Percentiles rank a stretch among this genome's conserved stretches.
Evolutionary conservation across 129 eudicot species (phyloP).

Genomic region (Tagetes patula): DNA sequence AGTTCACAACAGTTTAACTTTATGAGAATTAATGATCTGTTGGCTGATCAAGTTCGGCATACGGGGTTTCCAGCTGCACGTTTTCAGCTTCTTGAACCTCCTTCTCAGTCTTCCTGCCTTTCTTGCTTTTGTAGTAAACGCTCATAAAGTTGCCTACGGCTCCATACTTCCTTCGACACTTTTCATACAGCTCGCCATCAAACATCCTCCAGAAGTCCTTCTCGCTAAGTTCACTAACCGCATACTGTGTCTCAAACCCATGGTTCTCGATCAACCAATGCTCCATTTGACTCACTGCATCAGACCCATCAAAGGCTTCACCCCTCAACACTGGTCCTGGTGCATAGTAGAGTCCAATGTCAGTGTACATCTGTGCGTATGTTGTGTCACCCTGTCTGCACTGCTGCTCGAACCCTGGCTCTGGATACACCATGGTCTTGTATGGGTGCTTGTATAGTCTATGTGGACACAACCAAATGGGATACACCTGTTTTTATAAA

Average conservation of each 20-base stretch:
- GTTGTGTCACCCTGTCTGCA: slow-evolving; percentile 72
- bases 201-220: slow-evolving; percentile 91
- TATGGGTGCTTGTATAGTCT: slow-evolving; percentile 70
- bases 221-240: slow-evolving; percentile 81
- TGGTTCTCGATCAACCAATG: slow-evolving; percentile 85
- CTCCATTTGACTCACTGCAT: slow-evolving; percentile 66
- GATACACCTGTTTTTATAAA: slow-evolving; percentile 56
- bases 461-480: slow-evolving; percentile 97
- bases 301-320: slow-evolving; percentile 76
- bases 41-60: slow-evolving; percentile 41
- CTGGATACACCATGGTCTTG: slow-evolving; percentile 84
- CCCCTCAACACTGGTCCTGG: slow-evolving; percentile 89
- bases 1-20: not conserved
- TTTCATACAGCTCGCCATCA: slow-evolving; percentile 70
- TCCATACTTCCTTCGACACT: slow-evolving; percentile 69
- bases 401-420: slow-evolving; percentile 73
- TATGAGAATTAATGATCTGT: not conserved
- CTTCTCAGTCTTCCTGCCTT: slow-evolving; percentile 87
- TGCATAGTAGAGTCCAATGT: slow-evolving; percentile 83
- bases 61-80: slow-evolving; percentile 50
- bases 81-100: slow-evolving; percentile 93
- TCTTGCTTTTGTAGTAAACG: slow-evolving; percentile 82
- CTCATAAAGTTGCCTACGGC: slow-evolving; percentile 93
- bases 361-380: slow-evolving; percentile 92
- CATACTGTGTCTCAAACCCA: slow-evolving; percentile 84